phyloP scores from a whole-genome alignment of 495 filamentous ascomycete species.

The Aspergillus mulundensis region DNA sequence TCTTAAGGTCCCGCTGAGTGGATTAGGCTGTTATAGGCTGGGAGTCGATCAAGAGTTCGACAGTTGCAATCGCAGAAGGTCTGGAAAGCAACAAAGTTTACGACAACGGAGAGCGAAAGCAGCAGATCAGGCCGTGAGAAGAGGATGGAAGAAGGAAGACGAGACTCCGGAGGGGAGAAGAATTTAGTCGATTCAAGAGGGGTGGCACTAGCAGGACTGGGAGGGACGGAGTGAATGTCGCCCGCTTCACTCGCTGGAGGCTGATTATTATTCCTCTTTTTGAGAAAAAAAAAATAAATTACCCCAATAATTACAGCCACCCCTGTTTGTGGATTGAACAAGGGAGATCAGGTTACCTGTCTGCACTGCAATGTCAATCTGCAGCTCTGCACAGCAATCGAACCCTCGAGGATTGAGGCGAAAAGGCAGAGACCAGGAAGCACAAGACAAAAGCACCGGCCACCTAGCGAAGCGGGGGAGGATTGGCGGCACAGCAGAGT shows the following conservation, averaged over 20 bases:
- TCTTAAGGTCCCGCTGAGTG: slow-evolving; percentile 36
- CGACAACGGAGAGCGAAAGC: background rate
- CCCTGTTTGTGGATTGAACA: background rate
- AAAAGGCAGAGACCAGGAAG: background rate
- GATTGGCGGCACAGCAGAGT: background rate
- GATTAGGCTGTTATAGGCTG: slow-evolving; percentile 16
- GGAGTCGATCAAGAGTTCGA: slow-evolving; percentile 10
- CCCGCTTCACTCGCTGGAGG: background rate
- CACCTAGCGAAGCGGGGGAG: background rate
- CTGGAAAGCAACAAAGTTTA: slow-evolving; percentile 1
- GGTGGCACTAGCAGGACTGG: slow-evolving; percentile 7
- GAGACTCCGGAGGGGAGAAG: slow-evolving; percentile 2
- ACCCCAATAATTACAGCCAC: background rate
- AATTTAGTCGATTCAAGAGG: slow-evolving; percentile 11
- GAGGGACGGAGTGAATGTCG: background rate
- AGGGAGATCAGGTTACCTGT: background rate
- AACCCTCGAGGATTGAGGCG: slow-evolving; percentile 2
- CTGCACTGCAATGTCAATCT: slow-evolving; percentile 2
- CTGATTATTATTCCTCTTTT: background rate
- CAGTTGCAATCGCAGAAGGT: background rate
- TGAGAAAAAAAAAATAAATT: background rate
- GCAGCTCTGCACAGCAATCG: background rate
- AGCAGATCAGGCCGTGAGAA: slow-evolving; percentile 2
- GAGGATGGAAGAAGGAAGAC: slow-evolving; percentile 6
- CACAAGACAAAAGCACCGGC: background rate